Evolutionary conservation across 192 early-diverging fungal species (phyloP).

Genomic region (Backusella macrospora): DNA sequence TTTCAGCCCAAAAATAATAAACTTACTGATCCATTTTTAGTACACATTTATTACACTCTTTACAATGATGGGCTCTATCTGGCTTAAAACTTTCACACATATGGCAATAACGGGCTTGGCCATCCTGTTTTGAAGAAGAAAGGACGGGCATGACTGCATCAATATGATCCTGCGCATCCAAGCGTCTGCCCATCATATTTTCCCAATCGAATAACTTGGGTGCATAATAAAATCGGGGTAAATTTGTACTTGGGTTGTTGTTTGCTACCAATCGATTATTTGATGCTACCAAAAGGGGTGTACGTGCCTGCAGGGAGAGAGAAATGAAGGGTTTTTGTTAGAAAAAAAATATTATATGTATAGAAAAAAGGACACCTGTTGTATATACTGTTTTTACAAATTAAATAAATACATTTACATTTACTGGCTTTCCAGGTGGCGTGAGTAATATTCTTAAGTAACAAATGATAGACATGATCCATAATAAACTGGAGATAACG

Average conservation of each 20-base stretch:
- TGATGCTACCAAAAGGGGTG: background rate
- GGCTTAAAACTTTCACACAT: conserved; percentile 48
- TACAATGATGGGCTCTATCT: conserved; percentile 56
- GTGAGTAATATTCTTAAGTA: conserved; percentile 32
- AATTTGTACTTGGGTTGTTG: background rate
- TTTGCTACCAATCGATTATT: background rate
- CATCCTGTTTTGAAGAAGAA: conserved; percentile 26
- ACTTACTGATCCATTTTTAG: conserved; percentile 67
- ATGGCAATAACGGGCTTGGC: conserved; percentile 35
- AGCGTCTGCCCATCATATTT: conserved; percentile 13
- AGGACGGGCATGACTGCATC: conserved; percentile 18
- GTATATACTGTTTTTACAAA: too few relatives aligned
- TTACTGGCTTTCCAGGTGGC: conserved; percentile 27
- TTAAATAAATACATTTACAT: conserved; percentile 22
- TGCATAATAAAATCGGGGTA: conserved; percentile 31
- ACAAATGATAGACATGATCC: conserved; percentile 20
- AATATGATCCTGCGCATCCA: background rate
- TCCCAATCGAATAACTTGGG: conserved; percentile 25
- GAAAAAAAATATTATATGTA: background rate
- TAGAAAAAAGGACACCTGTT: background rate
- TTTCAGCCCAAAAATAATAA: background rate
- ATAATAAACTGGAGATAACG: conserved; percentile 26
- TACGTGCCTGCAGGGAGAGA: background rate
- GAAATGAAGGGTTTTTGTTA: background rate
- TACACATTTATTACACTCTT: conserved; percentile 56